Evolutionary conservation across 2,329 filamentous ascomycete species (phyloP).

Genomic region (Fusarium foetens): DNA sequence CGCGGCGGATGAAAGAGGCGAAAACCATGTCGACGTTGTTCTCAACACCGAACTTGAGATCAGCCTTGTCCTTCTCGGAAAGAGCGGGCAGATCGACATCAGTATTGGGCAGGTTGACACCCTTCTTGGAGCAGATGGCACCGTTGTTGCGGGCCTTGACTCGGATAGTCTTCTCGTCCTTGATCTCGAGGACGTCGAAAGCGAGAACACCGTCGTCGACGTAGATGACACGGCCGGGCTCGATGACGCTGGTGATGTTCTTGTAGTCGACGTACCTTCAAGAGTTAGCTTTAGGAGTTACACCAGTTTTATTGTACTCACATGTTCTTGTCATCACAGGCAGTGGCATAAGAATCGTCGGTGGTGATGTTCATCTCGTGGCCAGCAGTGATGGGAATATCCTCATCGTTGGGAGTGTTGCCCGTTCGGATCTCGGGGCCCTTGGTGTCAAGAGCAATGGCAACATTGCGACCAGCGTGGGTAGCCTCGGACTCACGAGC

Average conservation of each 20-base stretch:
- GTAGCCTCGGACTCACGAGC: conserved; percentile 84
- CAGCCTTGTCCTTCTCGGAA: conserved; percentile 96
- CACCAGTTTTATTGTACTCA: conserved; percentile 57
- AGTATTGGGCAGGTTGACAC: conserved; percentile 98
- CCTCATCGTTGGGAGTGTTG: conserved; percentile 83
- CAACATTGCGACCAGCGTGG: conserved; percentile 85
- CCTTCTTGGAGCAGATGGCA: conserved; percentile 98
- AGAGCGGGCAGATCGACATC: conserved; percentile 97
- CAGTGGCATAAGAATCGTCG: conserved; percentile 88
- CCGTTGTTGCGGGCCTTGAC: conserved; percentile 95
- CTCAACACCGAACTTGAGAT: conserved; percentile 95
- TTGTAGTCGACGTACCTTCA: conserved; percentile 96
- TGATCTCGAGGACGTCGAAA: conserved; percentile 89
- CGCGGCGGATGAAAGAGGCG: conserved; percentile 96
- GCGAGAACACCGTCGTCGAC: conserved; percentile 98
- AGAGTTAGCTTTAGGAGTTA: conserved; percentile 3
- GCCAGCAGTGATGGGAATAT: conserved; percentile 86
- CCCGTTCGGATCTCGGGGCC: conserved; percentile 71
- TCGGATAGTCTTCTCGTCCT: conserved; percentile 89
- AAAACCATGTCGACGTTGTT: conserved; percentile 99
- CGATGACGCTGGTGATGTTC: conserved; percentile 99
- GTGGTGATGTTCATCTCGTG: conserved; percentile 95
- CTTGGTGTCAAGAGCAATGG: conserved; percentile 88
- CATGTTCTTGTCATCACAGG: conserved; percentile 93
- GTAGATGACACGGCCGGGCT: conserved; percentile 91